Base-by-base conservation (phyloP, 73 alveolate genomes). In the Halteria grandinella region DNA sequence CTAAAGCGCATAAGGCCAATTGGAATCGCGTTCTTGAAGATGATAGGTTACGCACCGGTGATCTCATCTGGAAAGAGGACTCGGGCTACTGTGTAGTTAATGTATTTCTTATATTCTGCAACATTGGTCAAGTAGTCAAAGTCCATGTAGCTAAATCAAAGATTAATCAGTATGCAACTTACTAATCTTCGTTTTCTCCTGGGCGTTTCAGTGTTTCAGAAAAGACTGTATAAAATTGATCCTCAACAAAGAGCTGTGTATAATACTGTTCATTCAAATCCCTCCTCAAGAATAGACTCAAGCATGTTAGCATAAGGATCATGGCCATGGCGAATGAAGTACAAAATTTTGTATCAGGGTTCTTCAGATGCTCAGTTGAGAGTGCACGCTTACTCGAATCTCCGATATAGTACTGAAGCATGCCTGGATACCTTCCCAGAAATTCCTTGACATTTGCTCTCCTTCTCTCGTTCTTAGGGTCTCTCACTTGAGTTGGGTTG, bases 1-100 rank as follows among this genome's bases (percentile, higher is more conserved):
- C 83, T 70, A n/a, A 70, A 70, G 15, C 83, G 23, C 83, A 70
- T 70, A 27, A 48, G 14, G 1, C 83, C 83, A 24, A 70, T 15
- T 36, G 27, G 45, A 14, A 1, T 8, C 10, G 57, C 14, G 2
- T 44, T 3, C 36, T 44, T 15, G 25, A 34, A 27, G 21, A 66
- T 10, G n/a, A 7, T 15, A 45, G 69, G 15, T 27, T 47, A 32
- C 7, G 52, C 27, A 20, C 28, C 24, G 1, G 1, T 20, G 17
- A 10, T 18, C 28, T 17, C 11, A 12, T 17, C 7, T 44, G 80
- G 27, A 44, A 23, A 66, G 2, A 66, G 31, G 1, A 66, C 23
- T 34, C 2, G 27, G 1, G 80, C 80, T 7, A 66, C 40, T 12
- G 63, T 47, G 1, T 39, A 29, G 32, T 44, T 66, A 17, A 66